Evolutionary conservation across 805 yeast species (phyloP), one percentile per base, ranked within the genome.

Genomic region (Barnettozyma siamensis): DNA sequence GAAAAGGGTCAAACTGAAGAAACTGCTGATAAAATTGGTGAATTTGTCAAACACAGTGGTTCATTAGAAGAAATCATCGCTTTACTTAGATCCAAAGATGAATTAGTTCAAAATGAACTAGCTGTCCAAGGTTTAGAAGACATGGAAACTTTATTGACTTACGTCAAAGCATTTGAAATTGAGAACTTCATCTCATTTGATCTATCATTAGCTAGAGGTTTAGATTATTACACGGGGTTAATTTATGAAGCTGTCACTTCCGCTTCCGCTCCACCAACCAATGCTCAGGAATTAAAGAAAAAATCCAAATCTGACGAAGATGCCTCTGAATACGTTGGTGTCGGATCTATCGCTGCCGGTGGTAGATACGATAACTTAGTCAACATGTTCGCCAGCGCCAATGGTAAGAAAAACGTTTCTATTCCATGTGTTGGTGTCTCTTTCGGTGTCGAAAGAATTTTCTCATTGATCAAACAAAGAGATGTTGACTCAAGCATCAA

Each of bases 351-450:
- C 57, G 96, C 96, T 38, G 99, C 96, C 37, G 99, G 99, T 67
- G 99, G 99, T 50, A 86, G 99, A 65, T 93, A 93, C 65, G 99
- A 93, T 64, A 83, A 84, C 56, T 76, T 93, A 46, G 98, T 93
- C 30, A 96, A 96, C 53, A 93, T 93, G 99, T 93, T 93, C 62
- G 76, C 88, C 40, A 74, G 75, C 46, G 80, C 94, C 33, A 81
- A 80, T 51, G 88, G 93, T 52, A 87, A 86, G 65, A 83, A 83
- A 62, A 70, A 75, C 37, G 67, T 69, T 10, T 83, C 89, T 18
- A 88, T 93, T 58, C 99, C 99, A 21, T 93, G 99, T 70, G 95
- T 93, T 42, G 99, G 99, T 63, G 71, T 91, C 41, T 93, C 99
- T 2, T 93, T 93, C 57, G 99, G 99, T 58, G 91, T 93, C 41